Evolutionary conservation across 2,329 filamentous ascomycete species (phyloP).

Genomic region (Aspergillus floridensis): DNA sequence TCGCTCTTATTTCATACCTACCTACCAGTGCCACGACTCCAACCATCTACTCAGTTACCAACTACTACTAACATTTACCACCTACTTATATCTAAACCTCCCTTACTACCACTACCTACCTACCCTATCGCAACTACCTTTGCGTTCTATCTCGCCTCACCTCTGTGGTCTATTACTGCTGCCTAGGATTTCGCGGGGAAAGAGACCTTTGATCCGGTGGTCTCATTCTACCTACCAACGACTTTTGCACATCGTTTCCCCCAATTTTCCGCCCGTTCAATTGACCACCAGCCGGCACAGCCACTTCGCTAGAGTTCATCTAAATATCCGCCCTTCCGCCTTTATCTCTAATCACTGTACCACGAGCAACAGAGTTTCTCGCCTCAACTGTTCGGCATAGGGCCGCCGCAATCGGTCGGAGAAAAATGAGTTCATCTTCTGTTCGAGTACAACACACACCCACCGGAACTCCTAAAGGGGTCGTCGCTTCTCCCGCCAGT

Average conservation of each 20-base stretch:
- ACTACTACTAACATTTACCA: not conserved
- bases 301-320: not conserved
- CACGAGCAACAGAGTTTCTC: not conserved
- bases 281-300: not conserved
- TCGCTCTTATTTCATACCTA: conserved; percentile 2
- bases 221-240: not conserved
- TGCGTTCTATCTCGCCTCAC: not conserved
- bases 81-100: not conserved
- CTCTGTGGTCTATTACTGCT: conserved; percentile 2
- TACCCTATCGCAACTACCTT: not conserved
- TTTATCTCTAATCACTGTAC: not conserved
- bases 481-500: conserved; percentile 24
- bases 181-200: not conserved
- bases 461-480: conserved; percentile 22
- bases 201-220: not conserved
- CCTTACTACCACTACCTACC: not conserved
- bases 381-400: not conserved
- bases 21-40: not conserved
- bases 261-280: not conserved
- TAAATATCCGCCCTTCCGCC: not conserved
- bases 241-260: not conserved
- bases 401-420: not conserved
- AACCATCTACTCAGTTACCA: not conserved
- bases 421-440: conserved; percentile 39
- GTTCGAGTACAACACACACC: conserved; percentile 33